A percentile compares a stretch with the other conserved stretches of the same genome.
These are phyloP conservation scores for Gleditsia sinensis DNA, from an alignment of 306 rosid species.

Conservation along the genomic window DNA sequence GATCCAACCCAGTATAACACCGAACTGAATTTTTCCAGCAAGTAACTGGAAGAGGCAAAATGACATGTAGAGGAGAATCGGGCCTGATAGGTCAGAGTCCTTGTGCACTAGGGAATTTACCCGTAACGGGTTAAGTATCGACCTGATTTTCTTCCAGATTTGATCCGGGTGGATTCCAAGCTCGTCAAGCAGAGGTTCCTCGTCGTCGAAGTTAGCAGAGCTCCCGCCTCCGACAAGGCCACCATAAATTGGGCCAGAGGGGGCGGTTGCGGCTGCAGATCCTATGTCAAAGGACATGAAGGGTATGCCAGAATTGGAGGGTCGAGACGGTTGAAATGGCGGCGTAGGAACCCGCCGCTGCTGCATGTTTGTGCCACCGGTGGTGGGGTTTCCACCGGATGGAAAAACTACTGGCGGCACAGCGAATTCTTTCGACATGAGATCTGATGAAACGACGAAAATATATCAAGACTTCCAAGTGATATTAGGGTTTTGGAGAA, in stretches of 20 bases:
- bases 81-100: slow-evolving; percentile 94
- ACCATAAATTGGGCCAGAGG: slow-evolving; percentile 57
- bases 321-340: slow-evolving; percentile 79
- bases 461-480: background rate
- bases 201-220: slow-evolving; percentile 76
- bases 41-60: slow-evolving; percentile 89
- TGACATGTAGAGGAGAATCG: slow-evolving; percentile 83
- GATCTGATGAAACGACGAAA: slow-evolving; percentile 13
- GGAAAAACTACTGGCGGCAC: slow-evolving; percentile 94
- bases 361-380: slow-evolving; percentile 48
- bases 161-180: slow-evolving; percentile 97
- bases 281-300: slow-evolving; percentile 96
- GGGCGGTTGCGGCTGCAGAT: slow-evolving; percentile 72
- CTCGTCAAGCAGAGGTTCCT: slow-evolving; percentile 94
- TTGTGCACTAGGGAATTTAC: slow-evolving; percentile 67
- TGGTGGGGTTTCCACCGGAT: slow-evolving; percentile 62
- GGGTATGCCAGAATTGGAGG: slow-evolving; percentile 71
- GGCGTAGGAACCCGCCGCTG: slow-evolving; percentile 79
- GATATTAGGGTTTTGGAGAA: slow-evolving; percentile 48
- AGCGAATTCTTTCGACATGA: slow-evolving; percentile 64
- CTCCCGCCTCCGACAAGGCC: slow-evolving; percentile 55
- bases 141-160: slow-evolving; percentile 87
- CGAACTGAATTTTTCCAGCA: slow-evolving; percentile 95
- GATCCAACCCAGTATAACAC: slow-evolving; percentile 95
- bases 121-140: slow-evolving; percentile 83